Base-by-base conservation (phyloP, 148 eudicot species). In the Rhododendron simsii region DNA sequence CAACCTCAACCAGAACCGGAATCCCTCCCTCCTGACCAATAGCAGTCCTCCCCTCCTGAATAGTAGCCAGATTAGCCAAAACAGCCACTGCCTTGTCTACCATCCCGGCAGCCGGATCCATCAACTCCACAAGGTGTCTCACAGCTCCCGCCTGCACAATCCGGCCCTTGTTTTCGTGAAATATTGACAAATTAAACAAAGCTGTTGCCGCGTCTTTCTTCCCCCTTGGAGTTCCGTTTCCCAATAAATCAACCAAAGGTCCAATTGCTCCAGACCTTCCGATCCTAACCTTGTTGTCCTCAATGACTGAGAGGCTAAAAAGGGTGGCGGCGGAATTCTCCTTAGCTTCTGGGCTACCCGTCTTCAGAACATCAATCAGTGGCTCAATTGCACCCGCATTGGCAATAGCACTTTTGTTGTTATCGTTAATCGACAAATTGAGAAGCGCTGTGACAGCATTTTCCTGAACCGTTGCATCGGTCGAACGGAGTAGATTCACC, bases 281-380 rank as follows among this genome's bases (percentile, higher is more conserved):
- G 47, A 95, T 95, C 87, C 75, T 87, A 12, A 88, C 83, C 86
- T 93, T 95, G 88, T 92, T 92, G 5, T 94, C 95, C 82, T 93
- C 93, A 21, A 93, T 91, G 73, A 90, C 91, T 1, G 98, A 92
- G 51, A 96, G 92, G 85, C 94, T 93, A 80, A 90, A 94, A 50
- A 96, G 95, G 55, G 99, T 90, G 18, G 98, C 98, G 67, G 99
- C 99, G 18, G 98, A 88, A 86, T 96, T 96, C 85, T 96, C 96
- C 86, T 89, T 93, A 76, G 99, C 99, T 78, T 95, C 99, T 18
- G 92, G 89, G 85, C 89, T 95, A 30, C 99, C 99, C 0, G 93
- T 92, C 84, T 90, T 84, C 26, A 96, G 95, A 74, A 96, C 98
- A 82, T 93, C 93, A 80, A 96, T 90, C 85, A 96, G 88, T 41